These are phyloP conservation scores for Lactuca saligna DNA, from an alignment of 129 eudicot genomes.

Conservation along the genomic window DNA sequence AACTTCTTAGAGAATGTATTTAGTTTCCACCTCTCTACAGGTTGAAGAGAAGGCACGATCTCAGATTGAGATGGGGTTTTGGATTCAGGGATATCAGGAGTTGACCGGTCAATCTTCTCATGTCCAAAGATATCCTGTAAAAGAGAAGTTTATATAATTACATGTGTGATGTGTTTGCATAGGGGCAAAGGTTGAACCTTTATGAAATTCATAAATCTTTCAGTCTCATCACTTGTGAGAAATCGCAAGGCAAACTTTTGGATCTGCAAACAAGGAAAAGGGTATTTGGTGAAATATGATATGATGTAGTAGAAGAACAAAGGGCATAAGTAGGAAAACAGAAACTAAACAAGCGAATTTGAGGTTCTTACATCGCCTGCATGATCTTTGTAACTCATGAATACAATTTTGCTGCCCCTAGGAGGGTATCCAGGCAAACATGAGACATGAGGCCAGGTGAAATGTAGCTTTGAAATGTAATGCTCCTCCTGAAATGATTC, in stretches of 20 bases:
- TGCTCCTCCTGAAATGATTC: constrained; percentile 75
- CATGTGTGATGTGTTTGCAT: background rate
- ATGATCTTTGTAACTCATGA: constrained; percentile 64
- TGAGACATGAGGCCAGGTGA: constrained; percentile 88
- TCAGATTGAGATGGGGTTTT: constrained; percentile 58
- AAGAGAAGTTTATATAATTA: constrained; percentile 19
- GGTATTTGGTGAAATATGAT: background rate
- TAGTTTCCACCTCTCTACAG: constrained; percentile 41
- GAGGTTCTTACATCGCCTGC: constrained; percentile 57
- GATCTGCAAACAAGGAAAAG: constrained; percentile 49
- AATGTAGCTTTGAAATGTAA: constrained; percentile 61
- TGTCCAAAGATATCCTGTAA: constrained; percentile 57
- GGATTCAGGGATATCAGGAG: constrained; percentile 35
- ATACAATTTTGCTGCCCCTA: constrained; percentile 69
- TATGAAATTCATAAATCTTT: constrained; percentile 45
- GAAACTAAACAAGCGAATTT: constrained; percentile 12
- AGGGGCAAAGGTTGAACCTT: constrained; percentile 45
- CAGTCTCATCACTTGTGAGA: constrained; percentile 43
- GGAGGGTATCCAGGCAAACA: constrained; percentile 72
- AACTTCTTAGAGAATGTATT: background rate
- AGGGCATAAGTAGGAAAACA: constrained; percentile 2
- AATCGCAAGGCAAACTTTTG: constrained; percentile 81
- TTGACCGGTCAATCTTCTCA: constrained; percentile 31
- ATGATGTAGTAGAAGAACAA: background rate
- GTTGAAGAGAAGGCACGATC: constrained; percentile 36